Evolutionary conservation across 768 basidiomycete species (phyloP).

Genomic region (Harrya chromipes): DNA sequence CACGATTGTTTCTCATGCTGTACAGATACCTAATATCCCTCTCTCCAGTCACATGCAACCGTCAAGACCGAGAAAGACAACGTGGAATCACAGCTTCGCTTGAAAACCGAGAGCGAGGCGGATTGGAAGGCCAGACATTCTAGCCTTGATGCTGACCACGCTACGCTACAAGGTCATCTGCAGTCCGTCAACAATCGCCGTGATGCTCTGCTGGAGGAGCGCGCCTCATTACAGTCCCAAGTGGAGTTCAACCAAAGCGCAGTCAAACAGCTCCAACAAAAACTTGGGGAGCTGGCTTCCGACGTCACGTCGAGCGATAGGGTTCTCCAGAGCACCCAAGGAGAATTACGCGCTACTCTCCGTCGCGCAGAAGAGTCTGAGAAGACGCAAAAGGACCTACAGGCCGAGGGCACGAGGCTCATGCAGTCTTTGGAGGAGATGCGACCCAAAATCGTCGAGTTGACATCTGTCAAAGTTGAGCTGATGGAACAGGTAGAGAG

Average conservation of each 20-base stretch:
- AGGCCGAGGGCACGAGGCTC: conserved; percentile 72
- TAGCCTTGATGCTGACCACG: conserved; percentile 41
- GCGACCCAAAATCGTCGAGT: conserved; percentile 79
- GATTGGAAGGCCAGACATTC: conserved; percentile 49
- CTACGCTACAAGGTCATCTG: conserved; percentile 42
- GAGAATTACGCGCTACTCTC: conserved; percentile 60
- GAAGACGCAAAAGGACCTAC: conserved; percentile 65
- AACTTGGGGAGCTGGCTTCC: conserved; percentile 52
- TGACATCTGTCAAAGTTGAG: conserved; percentile 69
- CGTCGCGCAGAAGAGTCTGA: conserved; percentile 77
- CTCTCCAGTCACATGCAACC: conserved; percentile 50
- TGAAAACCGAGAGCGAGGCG: conserved; percentile 40
- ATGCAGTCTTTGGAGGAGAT: conserved; percentile 84
- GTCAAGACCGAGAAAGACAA: conserved; percentile 62
- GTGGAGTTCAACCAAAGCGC: conserved; percentile 44
- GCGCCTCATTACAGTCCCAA: conserved; percentile 46
- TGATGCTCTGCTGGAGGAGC: conserved; percentile 47
- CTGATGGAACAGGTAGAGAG: conserved; percentile 61
- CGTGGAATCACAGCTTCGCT: conserved; percentile 46
- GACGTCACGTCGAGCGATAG: conserved; percentile 53
- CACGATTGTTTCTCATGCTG: background rate
- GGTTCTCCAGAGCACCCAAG: conserved; percentile 57
- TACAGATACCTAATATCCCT: conserved; percentile 3
- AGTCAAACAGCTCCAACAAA: conserved; percentile 54
- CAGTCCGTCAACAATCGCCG: conserved; percentile 43